These are phyloP conservation scores for Cytidiella melzeri DNA, from an alignment of 768 basidiomycete genomes.

Conservation along the genomic window DNA sequence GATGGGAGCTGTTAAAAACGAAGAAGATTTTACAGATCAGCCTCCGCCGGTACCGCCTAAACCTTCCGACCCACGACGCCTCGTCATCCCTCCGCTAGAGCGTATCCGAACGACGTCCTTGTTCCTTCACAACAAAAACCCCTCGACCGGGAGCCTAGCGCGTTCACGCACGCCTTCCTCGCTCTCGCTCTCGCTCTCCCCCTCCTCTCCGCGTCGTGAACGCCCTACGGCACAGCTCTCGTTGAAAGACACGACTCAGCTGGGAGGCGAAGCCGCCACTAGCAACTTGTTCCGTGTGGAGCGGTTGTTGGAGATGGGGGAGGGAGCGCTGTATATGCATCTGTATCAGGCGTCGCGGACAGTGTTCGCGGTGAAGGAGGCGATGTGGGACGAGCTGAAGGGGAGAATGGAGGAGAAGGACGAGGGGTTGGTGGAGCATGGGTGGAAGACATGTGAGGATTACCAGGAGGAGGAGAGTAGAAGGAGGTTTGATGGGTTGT, in stretches of 20 bases:
- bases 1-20: too few species aligned
- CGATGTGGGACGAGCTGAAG: conserved; percentile 14
- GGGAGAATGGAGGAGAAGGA: conserved; percentile 1
- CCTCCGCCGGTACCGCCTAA: background rate
- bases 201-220: background rate
- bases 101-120: too few species aligned
- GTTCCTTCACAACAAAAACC: too few species aligned
- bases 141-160: background rate
- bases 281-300: conserved; percentile 6
- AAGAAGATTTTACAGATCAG: too few species aligned
- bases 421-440: background rate
- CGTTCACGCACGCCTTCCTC: background rate
- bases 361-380: conserved; percentile 11
- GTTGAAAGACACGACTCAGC: conserved; percentile 3
- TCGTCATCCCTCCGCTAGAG: conserved; percentile 1
- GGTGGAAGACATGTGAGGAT: conserved; percentile 7
- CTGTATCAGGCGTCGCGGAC: conserved; percentile 7
- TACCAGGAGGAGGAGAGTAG: conserved; percentile 1
- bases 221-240: conserved; percentile 2
- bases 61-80: background rate
- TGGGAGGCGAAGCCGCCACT: conserved; percentile 2
- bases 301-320: conserved; percentile 2
- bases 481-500: conserved; percentile 1
- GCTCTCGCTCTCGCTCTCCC: background rate
- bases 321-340: conserved; percentile 13